These are phyloP conservation scores for Fusarium albidum DNA, from an alignment of 2,329 filamentous ascomycete genomes.

Conservation along the genomic window DNA sequence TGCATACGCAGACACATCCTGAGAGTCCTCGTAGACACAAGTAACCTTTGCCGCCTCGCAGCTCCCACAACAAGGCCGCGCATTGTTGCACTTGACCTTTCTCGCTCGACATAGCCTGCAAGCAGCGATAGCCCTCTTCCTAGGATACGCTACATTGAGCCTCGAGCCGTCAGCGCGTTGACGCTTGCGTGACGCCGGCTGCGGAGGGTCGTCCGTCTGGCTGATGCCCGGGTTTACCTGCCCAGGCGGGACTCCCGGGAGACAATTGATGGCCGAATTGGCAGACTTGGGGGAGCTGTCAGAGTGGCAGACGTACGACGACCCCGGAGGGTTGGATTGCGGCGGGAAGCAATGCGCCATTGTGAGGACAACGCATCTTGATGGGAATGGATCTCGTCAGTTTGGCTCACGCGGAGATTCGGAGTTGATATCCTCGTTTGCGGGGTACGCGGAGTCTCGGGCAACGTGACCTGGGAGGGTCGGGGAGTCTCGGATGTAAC, in stretches of 20 bases:
- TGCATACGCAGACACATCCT: too few relatives aligned
- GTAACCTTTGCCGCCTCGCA: constrained; percentile 1
- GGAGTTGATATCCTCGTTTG: not conserved
- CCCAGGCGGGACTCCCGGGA: not conserved
- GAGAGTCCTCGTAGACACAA: too few relatives aligned
- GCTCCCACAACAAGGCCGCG: constrained; percentile 12
- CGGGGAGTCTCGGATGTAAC: not conserved
- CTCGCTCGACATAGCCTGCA: constrained; percentile 16
- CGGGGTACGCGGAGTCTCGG: not conserved
- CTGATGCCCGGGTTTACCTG: not conserved
- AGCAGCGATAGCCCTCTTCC: constrained; percentile 15
- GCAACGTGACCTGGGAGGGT: not conserved
- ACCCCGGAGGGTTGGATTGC: not conserved
- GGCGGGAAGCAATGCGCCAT: not conserved
- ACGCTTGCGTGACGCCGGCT: not conserved
- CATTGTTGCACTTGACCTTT: constrained; percentile 22
- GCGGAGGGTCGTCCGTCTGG: not conserved
- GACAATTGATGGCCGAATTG: not conserved
- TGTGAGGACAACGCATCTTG: too few relatives aligned
- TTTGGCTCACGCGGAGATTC: not conserved
- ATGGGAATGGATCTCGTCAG: too few relatives aligned
- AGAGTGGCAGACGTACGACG: not conserved
- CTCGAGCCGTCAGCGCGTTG: not conserved
- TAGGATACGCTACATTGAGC: not conserved
- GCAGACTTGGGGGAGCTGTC: not conserved